Percentiles rank a stretch among this genome's conserved stretches.
These are phyloP conservation scores for Cryptosporidium ubiquitum DNA, from an alignment of 169 alveolate genomes.

Conservation along the genomic window DNA sequence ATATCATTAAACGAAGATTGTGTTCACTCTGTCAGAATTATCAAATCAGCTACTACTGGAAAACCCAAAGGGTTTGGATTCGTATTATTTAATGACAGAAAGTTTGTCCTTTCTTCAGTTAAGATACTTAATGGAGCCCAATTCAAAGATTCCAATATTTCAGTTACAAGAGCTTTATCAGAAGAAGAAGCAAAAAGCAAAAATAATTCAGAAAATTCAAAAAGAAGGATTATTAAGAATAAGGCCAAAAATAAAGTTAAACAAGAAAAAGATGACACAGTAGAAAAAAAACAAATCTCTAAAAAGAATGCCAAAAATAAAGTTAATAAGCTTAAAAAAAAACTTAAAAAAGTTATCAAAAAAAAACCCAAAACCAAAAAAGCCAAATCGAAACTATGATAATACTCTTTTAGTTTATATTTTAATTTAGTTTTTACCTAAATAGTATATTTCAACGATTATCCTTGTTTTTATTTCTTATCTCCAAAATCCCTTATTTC, in stretches of 20 bases:
- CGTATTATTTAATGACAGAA: conserved; percentile 63
- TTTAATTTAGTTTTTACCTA: neutral
- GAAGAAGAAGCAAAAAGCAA: conserved; percentile 42
- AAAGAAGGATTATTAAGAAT: neutral
- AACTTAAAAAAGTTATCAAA: neutral
- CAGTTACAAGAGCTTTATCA: conserved; percentile 56
- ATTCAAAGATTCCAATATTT: conserved; percentile 1
- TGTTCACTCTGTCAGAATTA: conserved; percentile 37
- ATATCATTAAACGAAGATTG: conserved; percentile 34
- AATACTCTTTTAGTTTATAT: neutral
- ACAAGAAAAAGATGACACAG: neutral
- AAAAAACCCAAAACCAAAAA: neutral
- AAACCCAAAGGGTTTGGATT: conserved; percentile 72
- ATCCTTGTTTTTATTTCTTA: neutral
- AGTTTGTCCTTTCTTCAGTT: conserved; percentile 29
- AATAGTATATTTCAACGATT: neutral
- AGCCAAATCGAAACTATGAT: neutral
- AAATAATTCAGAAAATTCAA: neutral
- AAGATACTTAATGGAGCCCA: conserved; percentile 6
- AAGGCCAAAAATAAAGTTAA: neutral
- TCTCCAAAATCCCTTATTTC: neutral
- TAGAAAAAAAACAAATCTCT: neutral
- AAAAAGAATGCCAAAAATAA: neutral
- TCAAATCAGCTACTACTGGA: conserved; percentile 48
- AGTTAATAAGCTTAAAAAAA: neutral